phyloP scores from a whole-genome alignment of 2,329 filamentous ascomycete genomes.

The Dothistroma septosporum region DNA sequence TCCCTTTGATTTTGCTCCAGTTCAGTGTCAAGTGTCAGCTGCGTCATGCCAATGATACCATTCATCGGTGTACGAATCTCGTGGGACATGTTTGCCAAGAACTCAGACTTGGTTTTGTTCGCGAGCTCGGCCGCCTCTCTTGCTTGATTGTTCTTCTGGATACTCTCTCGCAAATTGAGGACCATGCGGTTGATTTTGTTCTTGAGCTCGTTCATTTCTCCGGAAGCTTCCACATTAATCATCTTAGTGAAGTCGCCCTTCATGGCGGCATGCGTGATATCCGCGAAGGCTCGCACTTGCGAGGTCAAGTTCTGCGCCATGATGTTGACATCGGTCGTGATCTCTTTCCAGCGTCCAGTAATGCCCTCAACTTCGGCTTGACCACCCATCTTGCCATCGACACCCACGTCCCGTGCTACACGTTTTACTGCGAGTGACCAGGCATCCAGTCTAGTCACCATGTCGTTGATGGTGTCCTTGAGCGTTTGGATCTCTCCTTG shows the following conservation, averaged over 20 bases:
- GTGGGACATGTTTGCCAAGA: constrained; percentile 98
- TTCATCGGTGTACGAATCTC: constrained; percentile 98
- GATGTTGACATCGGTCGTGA: constrained; percentile 93
- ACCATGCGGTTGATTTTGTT: constrained; percentile 99
- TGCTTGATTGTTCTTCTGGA: constrained; percentile 92
- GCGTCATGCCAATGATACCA: constrained; percentile 97
- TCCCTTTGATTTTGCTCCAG: constrained; percentile 92
- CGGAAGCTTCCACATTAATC: constrained; percentile 93
- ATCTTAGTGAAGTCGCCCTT: constrained; percentile 96
- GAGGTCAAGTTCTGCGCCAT: constrained; percentile 83
- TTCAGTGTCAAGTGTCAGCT: constrained; percentile 88
- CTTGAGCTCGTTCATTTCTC: constrained; percentile 98
- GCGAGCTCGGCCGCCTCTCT: constrained; percentile 93
- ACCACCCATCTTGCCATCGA: constrained; percentile 97
- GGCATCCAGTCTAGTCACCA: constrained; percentile 90
- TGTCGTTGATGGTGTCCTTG: constrained; percentile 97
- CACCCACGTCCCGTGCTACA: constrained; percentile 92
- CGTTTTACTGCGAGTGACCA: constrained; percentile 96
- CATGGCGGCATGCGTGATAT: constrained; percentile 96
- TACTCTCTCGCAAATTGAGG: constrained; percentile 88
- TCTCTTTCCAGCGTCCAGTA: constrained; percentile 95
- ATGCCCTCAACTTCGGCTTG: constrained; percentile 92
- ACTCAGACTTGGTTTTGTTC: constrained; percentile 97
- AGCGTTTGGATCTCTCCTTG: constrained; percentile 91
- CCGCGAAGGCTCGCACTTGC: constrained; percentile 94